Evolutionary conservation across 176 grass and related monocot genomes (phyloP), one percentile per base, ranked within the genome.

Genomic region (Eremochloa ophiuroides): DNA sequence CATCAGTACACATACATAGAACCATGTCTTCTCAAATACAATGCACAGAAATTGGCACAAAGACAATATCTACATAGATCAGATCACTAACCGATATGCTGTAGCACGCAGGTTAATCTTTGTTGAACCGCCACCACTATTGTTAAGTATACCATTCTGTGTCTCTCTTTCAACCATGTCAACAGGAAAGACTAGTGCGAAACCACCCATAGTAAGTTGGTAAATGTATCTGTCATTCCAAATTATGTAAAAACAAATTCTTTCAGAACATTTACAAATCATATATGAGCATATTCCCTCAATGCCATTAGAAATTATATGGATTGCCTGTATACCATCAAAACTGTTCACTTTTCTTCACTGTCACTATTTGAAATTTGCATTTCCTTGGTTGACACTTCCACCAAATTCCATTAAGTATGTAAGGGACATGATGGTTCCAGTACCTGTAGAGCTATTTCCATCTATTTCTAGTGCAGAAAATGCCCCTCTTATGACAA

Each of bases 201-300:
- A 93, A 74, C 95, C 95, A 87, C 90, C 89, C 82, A 98, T 78
- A 56, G 95, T 94, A 88, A 98, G 87, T 82, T 94, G 95, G 84
- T 94, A 94, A 71, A 98, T 91, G 44, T 98, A 98, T 53, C 95
- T 98, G 78, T 5, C 75, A 62, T 77, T 69, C 4, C 14, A 18
- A 78, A 85, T 26, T 51, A 72, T 68, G 68, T 25, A 81, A 81
- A 48, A 62, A 18, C 4, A 64, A 44, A 9, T 30, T 40, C 7
- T 18, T 27, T 55, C 38, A 80, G 41, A 27, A 88, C 61, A 12
- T 11, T 48, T 39, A 74, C 42, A 28, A 69, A 66, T 29, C 20
- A 64, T 15, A 59, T 30, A 22, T 22, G 51, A 56, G 53, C 22
- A 10, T 23, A 56, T 56, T 56, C 22, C 51, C 8, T 23, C 8